Evolutionary conservation across 2,329 filamentous ascomycete genomes (phyloP).

Genomic region (Xenoacremonium recifei): DNA sequence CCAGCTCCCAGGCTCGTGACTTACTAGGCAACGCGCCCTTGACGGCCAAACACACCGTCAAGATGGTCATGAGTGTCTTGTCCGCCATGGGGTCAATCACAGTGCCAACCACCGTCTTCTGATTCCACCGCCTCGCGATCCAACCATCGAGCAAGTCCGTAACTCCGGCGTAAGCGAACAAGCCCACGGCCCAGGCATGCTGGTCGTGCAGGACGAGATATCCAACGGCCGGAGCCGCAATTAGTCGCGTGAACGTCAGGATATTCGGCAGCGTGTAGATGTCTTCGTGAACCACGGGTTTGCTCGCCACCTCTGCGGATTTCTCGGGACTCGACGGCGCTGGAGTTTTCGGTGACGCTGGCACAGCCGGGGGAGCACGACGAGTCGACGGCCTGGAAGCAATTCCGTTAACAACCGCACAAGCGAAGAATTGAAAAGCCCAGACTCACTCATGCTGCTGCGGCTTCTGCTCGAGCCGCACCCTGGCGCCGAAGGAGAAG

Average conservation of each 20-base stretch:
- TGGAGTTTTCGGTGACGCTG: not conserved
- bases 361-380: not conserved
- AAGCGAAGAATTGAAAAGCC: not conserved
- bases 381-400: not conserved
- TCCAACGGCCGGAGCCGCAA: slow-evolving; percentile 80
- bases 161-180: slow-evolving; percentile 91
- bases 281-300: slow-evolving; percentile 65
- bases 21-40: slow-evolving; percentile 79
- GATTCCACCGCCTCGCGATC: slow-evolving; percentile 84
- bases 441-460: not conserved
- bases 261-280: slow-evolving; percentile 97
- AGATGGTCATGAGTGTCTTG: slow-evolving; percentile 90
- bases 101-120: slow-evolving; percentile 90
- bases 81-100: slow-evolving; percentile 97
- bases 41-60: slow-evolving; percentile 80
- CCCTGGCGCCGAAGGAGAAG: slow-evolving; percentile 6
- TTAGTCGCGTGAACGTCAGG: slow-evolving; percentile 81
- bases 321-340: slow-evolving; percentile 1
- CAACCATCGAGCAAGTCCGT: slow-evolving; percentile 93
- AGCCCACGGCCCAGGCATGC: slow-evolving; percentile 71
- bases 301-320: slow-evolving; percentile 11
- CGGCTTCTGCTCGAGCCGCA: not conserved
- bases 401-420: not conserved
- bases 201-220: slow-evolving; percentile 86
- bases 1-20: slow-evolving; percentile 35